Conservation (phyloP, 2,329 filamentous ascomycete genomes). For the Hypoxylon sp. region DNA sequence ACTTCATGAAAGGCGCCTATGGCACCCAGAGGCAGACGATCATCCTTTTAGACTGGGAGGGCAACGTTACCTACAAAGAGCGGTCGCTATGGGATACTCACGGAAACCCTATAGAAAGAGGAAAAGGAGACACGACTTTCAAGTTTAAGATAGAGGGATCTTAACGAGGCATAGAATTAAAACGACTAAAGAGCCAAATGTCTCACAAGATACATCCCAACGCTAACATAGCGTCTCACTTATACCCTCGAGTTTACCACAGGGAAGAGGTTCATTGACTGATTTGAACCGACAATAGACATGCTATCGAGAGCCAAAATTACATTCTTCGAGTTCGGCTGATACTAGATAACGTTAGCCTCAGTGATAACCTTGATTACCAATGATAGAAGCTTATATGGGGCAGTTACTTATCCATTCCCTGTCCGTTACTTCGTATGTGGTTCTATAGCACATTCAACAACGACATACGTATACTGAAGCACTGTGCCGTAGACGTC, state of each 20-base stretch:
- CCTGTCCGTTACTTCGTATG: neutral
- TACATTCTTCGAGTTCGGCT: neutral
- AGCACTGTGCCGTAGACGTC: neutral
- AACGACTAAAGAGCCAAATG: conserved; percentile 36
- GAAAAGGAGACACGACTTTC: conserved; percentile 69
- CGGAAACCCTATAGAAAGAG: conserved; percentile 68
- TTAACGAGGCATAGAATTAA: conserved; percentile 23
- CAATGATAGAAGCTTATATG: neutral
- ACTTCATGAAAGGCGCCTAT: conserved; percentile 72
- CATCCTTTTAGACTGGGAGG: conserved; percentile 73
- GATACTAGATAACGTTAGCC: neutral
- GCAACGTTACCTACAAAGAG: conserved; percentile 72
- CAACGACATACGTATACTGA: neutral
- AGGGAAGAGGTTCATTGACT: neutral
- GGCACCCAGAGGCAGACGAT: conserved; percentile 76
- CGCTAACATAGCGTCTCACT: neutral
- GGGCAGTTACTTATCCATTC: neutral
- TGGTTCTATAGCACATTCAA: neutral
- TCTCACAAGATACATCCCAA: neutral
- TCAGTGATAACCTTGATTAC: neutral
- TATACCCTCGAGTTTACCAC: neutral
- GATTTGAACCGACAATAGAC: neutral
- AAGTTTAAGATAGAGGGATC: conserved; percentile 70
- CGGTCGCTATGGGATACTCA: conserved; percentile 72
- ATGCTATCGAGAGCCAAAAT: neutral